phyloP scores from a whole-genome alignment of 352 stramenopile genomes.

The Detonula confervacea region DNA sequence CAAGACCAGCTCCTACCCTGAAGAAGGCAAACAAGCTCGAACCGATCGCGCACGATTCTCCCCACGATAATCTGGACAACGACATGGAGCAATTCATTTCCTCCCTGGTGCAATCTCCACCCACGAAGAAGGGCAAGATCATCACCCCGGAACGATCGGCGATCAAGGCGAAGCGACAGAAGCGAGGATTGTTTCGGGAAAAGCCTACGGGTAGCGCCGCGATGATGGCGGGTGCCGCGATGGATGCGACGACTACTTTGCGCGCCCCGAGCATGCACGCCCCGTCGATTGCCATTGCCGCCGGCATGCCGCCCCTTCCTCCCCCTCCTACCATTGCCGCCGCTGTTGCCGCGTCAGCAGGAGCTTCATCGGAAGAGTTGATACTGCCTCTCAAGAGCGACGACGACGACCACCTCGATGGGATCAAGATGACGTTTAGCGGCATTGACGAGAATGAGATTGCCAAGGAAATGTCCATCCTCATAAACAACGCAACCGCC shows the following conservation, averaged over 20 bases:
- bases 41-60: background rate
- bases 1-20: background rate
- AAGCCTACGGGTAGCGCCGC: no score
- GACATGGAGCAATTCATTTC: conserved; percentile 57
- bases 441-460: conserved; percentile 60
- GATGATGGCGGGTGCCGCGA: background rate
- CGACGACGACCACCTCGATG: conserved; percentile 31
- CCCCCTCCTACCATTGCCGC: background rate
- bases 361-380: conserved; percentile 28
- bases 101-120: conserved; percentile 27
- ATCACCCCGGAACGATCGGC: conserved; percentile 4
- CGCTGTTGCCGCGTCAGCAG: no score
- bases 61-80: conserved; percentile 27
- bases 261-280: no score
- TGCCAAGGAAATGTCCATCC: conserved; percentile 35
- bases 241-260: background rate
- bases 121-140: background rate
- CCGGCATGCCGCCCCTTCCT: no score
- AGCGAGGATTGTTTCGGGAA: conserved; percentile 5
- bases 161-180: no score
- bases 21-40: conserved; percentile 29
- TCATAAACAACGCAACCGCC: background rate
- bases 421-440: conserved; percentile 53
- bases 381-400: conserved; percentile 21
- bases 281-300: no score